Percentiles rank a stretch among this genome's conserved stretches.
Conservation (phyloP, 2,329 filamentous ascomycete species). For the Sarocladium kiliense region DNA sequence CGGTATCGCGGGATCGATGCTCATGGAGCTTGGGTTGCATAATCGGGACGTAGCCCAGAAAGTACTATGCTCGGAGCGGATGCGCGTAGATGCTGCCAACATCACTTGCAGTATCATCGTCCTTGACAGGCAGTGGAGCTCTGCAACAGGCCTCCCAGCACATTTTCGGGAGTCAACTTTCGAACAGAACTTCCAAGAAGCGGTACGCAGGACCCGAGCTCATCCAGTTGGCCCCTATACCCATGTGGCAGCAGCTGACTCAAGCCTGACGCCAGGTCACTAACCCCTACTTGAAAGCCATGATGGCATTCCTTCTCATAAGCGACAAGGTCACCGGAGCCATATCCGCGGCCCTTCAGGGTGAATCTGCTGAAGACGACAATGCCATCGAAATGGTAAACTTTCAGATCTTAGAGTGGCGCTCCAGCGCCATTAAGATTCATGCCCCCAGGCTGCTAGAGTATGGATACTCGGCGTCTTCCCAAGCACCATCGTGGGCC, state of each 20-base stretch:
- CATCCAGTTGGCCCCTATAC: neutral
- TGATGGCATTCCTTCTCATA: constrained; percentile 16
- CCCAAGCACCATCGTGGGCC: constrained; percentile 6
- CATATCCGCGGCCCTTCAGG: constrained; percentile 11
- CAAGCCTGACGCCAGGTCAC: neutral
- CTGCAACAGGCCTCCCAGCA: constrained; percentile 12
- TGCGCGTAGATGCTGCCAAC: constrained; percentile 5
- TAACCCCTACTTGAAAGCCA: constrained; percentile 15
- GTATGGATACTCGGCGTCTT: neutral
- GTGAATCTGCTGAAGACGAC: constrained; percentile 17
- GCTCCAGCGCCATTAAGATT: constrained; percentile 17
- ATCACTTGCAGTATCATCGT: constrained; percentile 12
- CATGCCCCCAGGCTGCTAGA: neutral
- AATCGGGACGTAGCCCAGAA: constrained; percentile 19
- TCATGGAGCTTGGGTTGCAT: constrained; percentile 23
- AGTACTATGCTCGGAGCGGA: constrained; percentile 2
- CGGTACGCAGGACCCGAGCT: neutral
- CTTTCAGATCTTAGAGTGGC: constrained; percentile 23
- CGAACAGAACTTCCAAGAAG: neutral
- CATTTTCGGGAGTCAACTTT: constrained; percentile 13
- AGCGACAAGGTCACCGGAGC: constrained; percentile 17
- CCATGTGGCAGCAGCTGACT: neutral
- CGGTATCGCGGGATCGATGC: constrained; percentile 19
- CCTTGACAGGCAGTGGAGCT: constrained; percentile 15
- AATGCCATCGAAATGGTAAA: constrained; percentile 22